These are phyloP conservation scores for Tephrocybe rancida DNA, from an alignment of 768 basidiomycete genomes.

Conservation along the genomic window DNA sequence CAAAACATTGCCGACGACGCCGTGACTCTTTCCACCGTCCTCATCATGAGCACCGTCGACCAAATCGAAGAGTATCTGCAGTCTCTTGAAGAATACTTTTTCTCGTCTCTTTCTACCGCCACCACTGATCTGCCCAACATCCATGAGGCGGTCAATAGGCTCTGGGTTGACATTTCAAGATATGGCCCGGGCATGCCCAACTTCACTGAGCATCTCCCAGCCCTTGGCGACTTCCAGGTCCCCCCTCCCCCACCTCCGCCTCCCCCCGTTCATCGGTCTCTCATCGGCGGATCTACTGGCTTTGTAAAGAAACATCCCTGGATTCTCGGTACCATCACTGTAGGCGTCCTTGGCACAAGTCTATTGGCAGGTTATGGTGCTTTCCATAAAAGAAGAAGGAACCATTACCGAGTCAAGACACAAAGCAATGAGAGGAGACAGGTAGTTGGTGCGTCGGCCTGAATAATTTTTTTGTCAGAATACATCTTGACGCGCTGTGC, in stretches of 20 bases:
- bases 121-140: slow-evolving; percentile 64
- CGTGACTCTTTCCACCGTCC: background rate
- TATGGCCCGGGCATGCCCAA: slow-evolving; percentile 72
- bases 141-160: slow-evolving; percentile 63
- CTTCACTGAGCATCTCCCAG: slow-evolving; percentile 57
- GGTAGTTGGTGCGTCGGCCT: slow-evolving; percentile 56
- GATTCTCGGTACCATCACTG: slow-evolving; percentile 54
- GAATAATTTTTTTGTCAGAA: slow-evolving; percentile 23
- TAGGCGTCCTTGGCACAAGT: slow-evolving; percentile 62
- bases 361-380: slow-evolving; percentile 61
- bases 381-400: slow-evolving; percentile 30
- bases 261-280: slow-evolving; percentile 48
- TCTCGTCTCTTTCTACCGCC: slow-evolving; percentile 54
- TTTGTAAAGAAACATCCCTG: slow-evolving; percentile 66
- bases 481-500: background rate
- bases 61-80: slow-evolving; percentile 73
- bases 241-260: slow-evolving; percentile 67
- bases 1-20: background rate
- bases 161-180: slow-evolving; percentile 81
- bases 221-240: slow-evolving; percentile 72
- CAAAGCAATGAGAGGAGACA: slow-evolving; percentile 59
- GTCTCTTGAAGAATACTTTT: slow-evolving; percentile 64
- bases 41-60: slow-evolving; percentile 47
- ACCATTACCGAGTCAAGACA: slow-evolving; percentile 46
- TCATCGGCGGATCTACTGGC: slow-evolving; percentile 45